phyloP scores from a whole-genome alignment of 164 flowering plant genomes.

The Buxus sempervirens region DNA sequence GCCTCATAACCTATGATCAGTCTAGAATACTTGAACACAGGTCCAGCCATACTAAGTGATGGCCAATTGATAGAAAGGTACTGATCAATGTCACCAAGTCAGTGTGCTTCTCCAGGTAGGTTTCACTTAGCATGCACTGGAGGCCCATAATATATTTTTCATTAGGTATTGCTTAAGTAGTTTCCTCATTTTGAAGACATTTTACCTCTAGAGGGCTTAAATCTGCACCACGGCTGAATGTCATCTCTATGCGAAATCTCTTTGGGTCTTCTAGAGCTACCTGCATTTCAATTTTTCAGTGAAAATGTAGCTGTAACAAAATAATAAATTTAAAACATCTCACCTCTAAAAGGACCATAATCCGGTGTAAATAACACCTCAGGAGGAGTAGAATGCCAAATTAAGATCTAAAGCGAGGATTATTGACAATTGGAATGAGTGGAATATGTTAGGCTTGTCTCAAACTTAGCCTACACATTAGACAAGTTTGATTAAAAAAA shows the following conservation, averaged over 20 bases:
- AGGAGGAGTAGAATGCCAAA: too few relatives aligned
- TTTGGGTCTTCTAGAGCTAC: conserved; percentile 87
- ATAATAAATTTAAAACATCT: too few relatives aligned
- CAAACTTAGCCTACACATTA: too few relatives aligned
- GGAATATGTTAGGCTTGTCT: too few relatives aligned
- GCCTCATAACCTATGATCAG: background rate
- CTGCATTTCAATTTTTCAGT: conserved; percentile 37
- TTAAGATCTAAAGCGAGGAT: too few relatives aligned
- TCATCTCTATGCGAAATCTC: conserved; percentile 83
- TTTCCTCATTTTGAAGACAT: background rate
- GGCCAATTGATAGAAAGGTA: background rate
- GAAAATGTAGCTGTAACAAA: too few relatives aligned
- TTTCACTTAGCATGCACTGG: background rate
- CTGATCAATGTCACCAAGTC: background rate
- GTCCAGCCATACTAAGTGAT: background rate
- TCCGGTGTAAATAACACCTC: too few relatives aligned
- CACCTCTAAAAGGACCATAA: too few relatives aligned
- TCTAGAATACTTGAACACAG: background rate
- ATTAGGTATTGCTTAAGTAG: background rate
- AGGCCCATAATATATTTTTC: background rate
- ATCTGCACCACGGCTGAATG: conserved; percentile 99
- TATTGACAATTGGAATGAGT: too few relatives aligned
- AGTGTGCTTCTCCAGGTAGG: background rate
- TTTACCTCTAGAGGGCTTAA: conserved; percentile 94
- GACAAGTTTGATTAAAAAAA: too few relatives aligned